phyloP scores from a whole-genome alignment of 1,284 basidiomycete genomes.

The Butyriboletus appendiculatus region DNA sequence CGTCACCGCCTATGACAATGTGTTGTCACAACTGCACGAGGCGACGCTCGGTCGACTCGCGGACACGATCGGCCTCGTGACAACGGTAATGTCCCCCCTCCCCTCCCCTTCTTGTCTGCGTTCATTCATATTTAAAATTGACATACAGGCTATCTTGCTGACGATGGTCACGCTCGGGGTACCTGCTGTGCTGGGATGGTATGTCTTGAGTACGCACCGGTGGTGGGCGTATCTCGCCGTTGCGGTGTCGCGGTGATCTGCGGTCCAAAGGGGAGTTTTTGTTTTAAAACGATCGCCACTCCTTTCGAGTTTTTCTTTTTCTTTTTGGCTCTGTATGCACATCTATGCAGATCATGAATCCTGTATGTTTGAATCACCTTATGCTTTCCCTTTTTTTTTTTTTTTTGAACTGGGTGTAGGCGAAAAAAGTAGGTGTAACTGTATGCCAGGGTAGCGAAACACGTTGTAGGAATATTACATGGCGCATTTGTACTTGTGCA shows the following conservation, averaged over 20 bases:
- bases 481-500: no score
- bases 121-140: no score
- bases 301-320: background rate
- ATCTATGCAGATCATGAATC: conserved; percentile 5
- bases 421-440: conserved; percentile 5
- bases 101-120: no score
- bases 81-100: conserved; percentile 10
- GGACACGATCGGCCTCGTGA: conserved; percentile 25
- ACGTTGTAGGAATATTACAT: background rate
- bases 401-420: background rate
- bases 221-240: conserved; percentile 19
- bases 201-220: conserved; percentile 4
- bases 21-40: conserved; percentile 17
- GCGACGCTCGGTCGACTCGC: conserved; percentile 26
- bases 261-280: no score
- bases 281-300: no score
- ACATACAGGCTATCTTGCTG: conserved; percentile 13
- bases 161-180: conserved; percentile 21
- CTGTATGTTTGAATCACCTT: background rate
- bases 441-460: background rate
- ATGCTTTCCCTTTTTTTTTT: background rate
- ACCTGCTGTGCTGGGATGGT: conserved; percentile 23
- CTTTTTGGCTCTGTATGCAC: background rate
- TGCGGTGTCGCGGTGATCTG: conserved; percentile 4
- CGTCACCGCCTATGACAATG: conserved; percentile 24